Base-by-base conservation (phyloP, 371 early-diverging fungal genomes). In the Mucor circinelloides region DNA sequence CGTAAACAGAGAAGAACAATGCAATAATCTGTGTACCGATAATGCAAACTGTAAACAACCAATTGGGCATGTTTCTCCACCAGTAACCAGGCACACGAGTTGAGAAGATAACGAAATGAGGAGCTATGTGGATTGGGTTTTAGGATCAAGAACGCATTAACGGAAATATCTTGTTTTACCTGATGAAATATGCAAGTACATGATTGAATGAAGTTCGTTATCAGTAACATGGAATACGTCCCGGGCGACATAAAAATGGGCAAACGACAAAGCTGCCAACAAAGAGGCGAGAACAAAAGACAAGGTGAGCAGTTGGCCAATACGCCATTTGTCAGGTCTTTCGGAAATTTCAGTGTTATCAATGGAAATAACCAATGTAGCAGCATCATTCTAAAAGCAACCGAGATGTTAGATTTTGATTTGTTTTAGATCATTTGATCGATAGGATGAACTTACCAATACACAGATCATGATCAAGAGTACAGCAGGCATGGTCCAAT, bases 41-140 rank as follows among this genome's bases (percentile, higher is more conserved):
- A 59, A 96, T 92, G 66, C 91, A 93, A 19, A 63, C 71, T 63
- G 71, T 71, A 21, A 66, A 71, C 15, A 71, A 58, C 71, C 71
- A 71, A 19, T 71, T 67, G 44, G 67, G 70, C 7, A 67, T 69
- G 38, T 62, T 70, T 72, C 89, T 88, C 90, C 92, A 95, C 87
- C 93, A 94, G 83, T 87, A 91, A 23, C 92, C 90, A 27, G 91
- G 85, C 31, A 95, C 79, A 54, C 96, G 91, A 23, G 96, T 96
- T 32, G 94, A 94, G 77, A 96, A 96, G 78, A 96, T 95, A 52
- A 94, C 89, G 81, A 96, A 96, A 77, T 96, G 96, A 40, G 96
- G 96, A 15, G 87, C 87, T 66, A 70, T 19, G 13, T 7, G 40
- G 7, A 25, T 38, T 6, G 17, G 17, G 8, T 17, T 15, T 15